Evolutionary conservation across 2,329 filamentous ascomycete genomes (phyloP).

Genomic region (Ophiostoma triangulosporum): DNA sequence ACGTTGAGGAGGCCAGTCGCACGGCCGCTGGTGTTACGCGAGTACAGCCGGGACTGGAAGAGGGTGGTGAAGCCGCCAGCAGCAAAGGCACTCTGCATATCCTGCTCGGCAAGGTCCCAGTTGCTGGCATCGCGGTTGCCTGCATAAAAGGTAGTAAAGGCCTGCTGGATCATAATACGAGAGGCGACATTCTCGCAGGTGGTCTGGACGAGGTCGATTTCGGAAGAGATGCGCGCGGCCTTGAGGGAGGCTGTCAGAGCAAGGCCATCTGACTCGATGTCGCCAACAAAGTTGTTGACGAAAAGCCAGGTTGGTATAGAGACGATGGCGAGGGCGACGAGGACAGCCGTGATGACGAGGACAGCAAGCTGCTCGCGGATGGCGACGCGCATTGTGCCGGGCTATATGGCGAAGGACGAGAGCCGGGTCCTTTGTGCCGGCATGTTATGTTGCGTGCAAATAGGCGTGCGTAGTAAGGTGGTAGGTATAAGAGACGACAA

Average conservation of each 20-base stretch:
- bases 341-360: constrained; percentile 62
- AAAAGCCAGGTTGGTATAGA: constrained; percentile 61
- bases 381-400: constrained; percentile 59
- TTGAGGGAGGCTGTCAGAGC: constrained; percentile 75
- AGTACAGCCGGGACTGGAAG: constrained; percentile 61
- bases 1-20: constrained; percentile 47
- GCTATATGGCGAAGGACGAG: constrained; percentile 19
- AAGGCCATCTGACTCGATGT: constrained; percentile 47
- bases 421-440: constrained; percentile 13
- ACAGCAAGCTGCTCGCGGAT: constrained; percentile 78
- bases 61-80: constrained; percentile 44
- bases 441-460: constrained; percentile 16
- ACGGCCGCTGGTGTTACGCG: constrained; percentile 48
- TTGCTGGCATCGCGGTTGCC: constrained; percentile 43
- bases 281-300: constrained; percentile 39
- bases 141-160: constrained; percentile 36
- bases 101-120: constrained; percentile 47
- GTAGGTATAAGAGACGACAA: neutral
- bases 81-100: constrained; percentile 58
- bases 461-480: neutral
- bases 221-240: constrained; percentile 64
- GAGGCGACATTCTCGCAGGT: constrained; percentile 61
- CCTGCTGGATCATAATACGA: constrained; percentile 43
- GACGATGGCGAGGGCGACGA: constrained; percentile 63
- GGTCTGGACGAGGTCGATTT: constrained; percentile 66